Percentiles rank a stretch among this genome's conserved stretches.
Conservation (phyloP, 352 stramenopile genomes). For the Phytophthora podocarpi region DNA sequence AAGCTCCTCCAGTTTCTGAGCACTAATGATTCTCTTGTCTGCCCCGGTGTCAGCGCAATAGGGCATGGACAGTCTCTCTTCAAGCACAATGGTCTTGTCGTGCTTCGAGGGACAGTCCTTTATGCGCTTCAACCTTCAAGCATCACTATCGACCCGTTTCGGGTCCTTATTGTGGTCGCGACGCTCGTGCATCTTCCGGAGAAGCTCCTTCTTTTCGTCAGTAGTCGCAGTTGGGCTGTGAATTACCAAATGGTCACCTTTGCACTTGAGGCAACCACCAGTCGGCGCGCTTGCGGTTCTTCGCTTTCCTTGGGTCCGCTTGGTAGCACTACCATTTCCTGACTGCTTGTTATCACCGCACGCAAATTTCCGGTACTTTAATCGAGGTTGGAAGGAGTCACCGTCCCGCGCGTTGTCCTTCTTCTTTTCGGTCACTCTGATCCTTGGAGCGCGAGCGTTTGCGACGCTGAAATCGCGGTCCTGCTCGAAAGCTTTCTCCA, state of each 20-base stretch:
- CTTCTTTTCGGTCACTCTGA: not conserved
- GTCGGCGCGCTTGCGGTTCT: not conserved
- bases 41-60: slow-evolving; percentile 22
- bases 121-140: slow-evolving; percentile 25
- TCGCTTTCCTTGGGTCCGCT: not conserved
- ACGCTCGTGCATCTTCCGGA: slow-evolving; percentile 2
- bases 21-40: slow-evolving; percentile 21
- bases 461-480: slow-evolving; percentile 19
- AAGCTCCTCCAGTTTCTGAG: slow-evolving; percentile 15
- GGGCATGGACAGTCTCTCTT: slow-evolving; percentile 19
- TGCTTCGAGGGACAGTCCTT: slow-evolving; percentile 17
- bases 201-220: slow-evolving; percentile 19
- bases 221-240: not conserved
- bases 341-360: not conserved
- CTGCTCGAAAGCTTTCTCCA: slow-evolving; percentile 14
- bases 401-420: not conserved
- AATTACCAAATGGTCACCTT: slow-evolving; percentile 13
- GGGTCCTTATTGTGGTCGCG: slow-evolving; percentile 4
- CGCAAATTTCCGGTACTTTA: slow-evolving; percentile 3
- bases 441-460: slow-evolving; percentile 9
- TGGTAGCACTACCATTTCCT: not conserved
- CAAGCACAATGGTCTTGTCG: slow-evolving; percentile 14
- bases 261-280: slow-evolving; percentile 14
- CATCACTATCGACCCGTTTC: not conserved
- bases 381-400: not conserved